These are phyloP conservation scores for Verbascum thapsus DNA, from an alignment of 257 asterid genomes.

Conservation along the genomic window DNA sequence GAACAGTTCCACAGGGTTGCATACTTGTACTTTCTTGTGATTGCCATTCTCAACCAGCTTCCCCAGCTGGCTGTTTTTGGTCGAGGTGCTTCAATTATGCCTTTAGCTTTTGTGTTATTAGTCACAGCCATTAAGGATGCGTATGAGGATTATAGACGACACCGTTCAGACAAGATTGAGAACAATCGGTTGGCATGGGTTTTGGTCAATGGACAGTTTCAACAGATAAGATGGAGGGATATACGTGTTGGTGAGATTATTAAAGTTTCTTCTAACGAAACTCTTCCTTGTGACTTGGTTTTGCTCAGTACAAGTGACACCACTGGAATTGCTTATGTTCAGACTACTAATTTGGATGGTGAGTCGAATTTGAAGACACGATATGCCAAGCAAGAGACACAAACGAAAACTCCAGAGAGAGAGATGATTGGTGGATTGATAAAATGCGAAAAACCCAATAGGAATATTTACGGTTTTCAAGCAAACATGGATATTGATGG, in stretches of 20 bases:
- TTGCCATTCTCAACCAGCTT: constrained; percentile 77
- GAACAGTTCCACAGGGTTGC: constrained; percentile 92
- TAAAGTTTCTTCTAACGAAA: constrained; percentile 56
- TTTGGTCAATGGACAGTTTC: constrained; percentile 47
- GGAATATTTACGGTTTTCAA: constrained; percentile 76
- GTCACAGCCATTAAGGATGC: constrained; percentile 78
- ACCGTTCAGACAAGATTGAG: constrained; percentile 74
- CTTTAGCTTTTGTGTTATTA: constrained; percentile 62
- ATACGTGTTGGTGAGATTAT: constrained; percentile 63
- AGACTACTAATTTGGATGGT: constrained; percentile 78
- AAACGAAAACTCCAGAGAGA: constrained; percentile 45
- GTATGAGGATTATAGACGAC: constrained; percentile 74
- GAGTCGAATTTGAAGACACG: constrained; percentile 82
- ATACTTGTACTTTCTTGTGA: constrained; percentile 66
- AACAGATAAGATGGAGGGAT: constrained; percentile 65
- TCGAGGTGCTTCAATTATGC: constrained; percentile 65
- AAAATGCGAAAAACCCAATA: constrained; percentile 76
- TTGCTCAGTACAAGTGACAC: constrained; percentile 70
- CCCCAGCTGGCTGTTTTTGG: constrained; percentile 89
- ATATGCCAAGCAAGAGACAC: constrained; percentile 82
- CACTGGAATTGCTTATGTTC: constrained; percentile 80
- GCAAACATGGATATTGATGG: constrained; percentile 74
- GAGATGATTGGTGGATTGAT: constrained; percentile 53
- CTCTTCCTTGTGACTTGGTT: constrained; percentile 84
- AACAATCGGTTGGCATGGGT: constrained; percentile 64